A percentile compares a stretch with the other conserved stretches of the same genome.
phyloP scores from a whole-genome alignment of 2,329 filamentous ascomycete species.

The Chaetothyriales sp. region DNA sequence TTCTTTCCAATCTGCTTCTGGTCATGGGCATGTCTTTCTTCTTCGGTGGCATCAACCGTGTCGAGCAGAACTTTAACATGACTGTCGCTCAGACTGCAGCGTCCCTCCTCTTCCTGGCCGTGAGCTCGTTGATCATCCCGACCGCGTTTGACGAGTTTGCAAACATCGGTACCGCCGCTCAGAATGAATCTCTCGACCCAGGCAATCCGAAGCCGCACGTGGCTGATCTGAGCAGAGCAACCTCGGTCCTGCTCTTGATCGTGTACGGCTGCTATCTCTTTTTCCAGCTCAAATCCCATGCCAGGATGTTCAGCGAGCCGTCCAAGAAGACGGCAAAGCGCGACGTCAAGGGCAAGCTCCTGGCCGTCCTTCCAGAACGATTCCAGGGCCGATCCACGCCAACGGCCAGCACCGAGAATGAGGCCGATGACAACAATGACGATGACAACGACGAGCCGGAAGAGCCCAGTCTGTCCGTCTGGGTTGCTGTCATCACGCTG shows the following conservation, averaged over 20 bases:
- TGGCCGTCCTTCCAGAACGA: slow-evolving; percentile 18
- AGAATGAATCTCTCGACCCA: slow-evolving; percentile 5
- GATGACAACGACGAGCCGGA: slow-evolving; percentile 57
- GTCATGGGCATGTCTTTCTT: slow-evolving; percentile 91
- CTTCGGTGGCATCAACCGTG: slow-evolving; percentile 61
- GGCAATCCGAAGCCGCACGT: slow-evolving; percentile 11
- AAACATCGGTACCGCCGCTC: slow-evolving; percentile 17
- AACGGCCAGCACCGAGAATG: too few relatives aligned
- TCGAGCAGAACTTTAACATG: slow-evolving; percentile 80
- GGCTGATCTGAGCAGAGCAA: slow-evolving; percentile 18
- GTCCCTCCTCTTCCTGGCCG: slow-evolving; percentile 61
- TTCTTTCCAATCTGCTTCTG: slow-evolving; percentile 76
- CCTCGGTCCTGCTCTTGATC: slow-evolving; percentile 64
- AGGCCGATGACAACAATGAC: slow-evolving; percentile 21
- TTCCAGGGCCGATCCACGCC: slow-evolving; percentile 2
- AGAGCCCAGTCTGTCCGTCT: slow-evolving; percentile 56
- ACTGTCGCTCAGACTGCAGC: slow-evolving; percentile 83
- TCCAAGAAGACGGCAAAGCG: slow-evolving; percentile 59
- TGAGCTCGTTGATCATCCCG: slow-evolving; percentile 72
- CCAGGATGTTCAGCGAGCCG: slow-evolving; percentile 61
- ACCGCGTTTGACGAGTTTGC: slow-evolving; percentile 61
- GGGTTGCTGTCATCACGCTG: slow-evolving; percentile 58
- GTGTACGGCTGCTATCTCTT: slow-evolving; percentile 73
- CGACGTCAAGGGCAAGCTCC: slow-evolving; percentile 12
- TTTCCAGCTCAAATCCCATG: slow-evolving; percentile 83